Base-by-base conservation (phyloP, 208 protist genomes). In the Leishmania amazonensis region DNA sequence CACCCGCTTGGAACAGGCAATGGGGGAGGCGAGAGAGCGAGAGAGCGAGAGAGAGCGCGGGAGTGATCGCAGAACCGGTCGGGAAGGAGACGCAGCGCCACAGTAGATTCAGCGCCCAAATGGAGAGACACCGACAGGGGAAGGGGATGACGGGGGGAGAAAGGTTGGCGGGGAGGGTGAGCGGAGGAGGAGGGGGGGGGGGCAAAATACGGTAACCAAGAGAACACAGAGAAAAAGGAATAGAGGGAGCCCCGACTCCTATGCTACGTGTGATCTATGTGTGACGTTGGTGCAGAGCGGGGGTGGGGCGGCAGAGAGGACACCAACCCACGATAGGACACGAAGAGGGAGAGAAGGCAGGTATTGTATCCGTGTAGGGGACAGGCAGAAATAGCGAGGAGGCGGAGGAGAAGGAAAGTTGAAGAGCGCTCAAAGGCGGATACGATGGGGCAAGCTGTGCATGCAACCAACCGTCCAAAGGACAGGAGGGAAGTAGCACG, bases 211-310 rank as follows among this genome's bases (percentile, higher is more conserved):
- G 38, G 24, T 28, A 40, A 62, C 35, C 31, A 64, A 47, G 42
- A 15, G 11, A 62, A n/a, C 47, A 45, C 57, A n/a, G 21, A 31
- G 53, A 38, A 70, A 49, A 31, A 65, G 51, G 19, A 79, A 68
- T 57, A 79, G 24, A 71, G 5, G 45, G 45, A 19, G 68, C 68
- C 35, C 68, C 38, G 68, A 73, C 38, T 51, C 49, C 68, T 73
- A 73, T n/a, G 68, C 68, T 73, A 73, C 68, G 24, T 21, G 68
- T 73, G 45, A 73, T 51, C 68, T 71, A 1, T 45, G 9, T 73
- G 17, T n/a, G 35, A 4, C 42, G 49, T 51, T 24, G 68, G 42
- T 42, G 68, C 28, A 8, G 19, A 45, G 38, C 17, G 40, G 38
- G 35, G 35, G 45, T 9, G 45, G 35, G 38, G 42, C 7, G 13